Base-by-base conservation (phyloP, 2,329 filamentous ascomycete species). In the Zarea fungicola region DNA sequence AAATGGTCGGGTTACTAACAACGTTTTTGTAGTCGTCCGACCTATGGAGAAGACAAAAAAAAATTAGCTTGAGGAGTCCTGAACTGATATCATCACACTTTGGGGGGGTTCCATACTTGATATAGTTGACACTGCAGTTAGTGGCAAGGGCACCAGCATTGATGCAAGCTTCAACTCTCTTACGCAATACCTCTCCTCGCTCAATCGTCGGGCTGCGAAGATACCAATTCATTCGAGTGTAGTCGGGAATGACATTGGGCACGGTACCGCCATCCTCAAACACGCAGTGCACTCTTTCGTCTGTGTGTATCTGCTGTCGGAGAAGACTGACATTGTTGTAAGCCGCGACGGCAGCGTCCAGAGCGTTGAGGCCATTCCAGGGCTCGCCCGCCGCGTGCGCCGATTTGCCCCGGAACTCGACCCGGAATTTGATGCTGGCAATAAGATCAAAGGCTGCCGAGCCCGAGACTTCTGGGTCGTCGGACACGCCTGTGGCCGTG, bases 1-100 rank as follows among this genome's bases (percentile, higher is more conserved):
- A 72, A 0, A 75, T 56, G 0, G 66, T 64, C n/a, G 65, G 60
- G 43, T 74, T 75, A 2, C 62, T 60, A 44, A 40, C 28, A n/a
- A 48, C 44, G 26, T 48, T 40, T 4, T 41, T 34, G 25, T 48
- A 48, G 10, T 40, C 35, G 10, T 48, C 36, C 10, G 44, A 25
- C 10, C 44, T 40, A 29, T 14, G 3, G 5, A 9, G 14, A 8
- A 1, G 18, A 16, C 3, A 40, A 5, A 28, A 3, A 31, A 11
- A 9, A 19, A 4, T 34, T 5, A 41, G 9, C 16, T 23, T 19
- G 18, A 10, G n/a, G 3, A 19, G 16, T 16, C 21, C n/a, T 19
- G n/a, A n/a, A n/a, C n/a, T n/a, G n/a, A n/a, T n/a, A n/a, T n/a
- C n/a, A n/a, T n/a, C n/a, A n/a, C n/a, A n/a, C n/a, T n/a, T n/a